A percentile compares a stretch with the other conserved stretches of the same genome.
These are phyloP conservation scores for Rosa rugosa DNA, from an alignment of 306 rosid genomes.

Conservation along the genomic window DNA sequence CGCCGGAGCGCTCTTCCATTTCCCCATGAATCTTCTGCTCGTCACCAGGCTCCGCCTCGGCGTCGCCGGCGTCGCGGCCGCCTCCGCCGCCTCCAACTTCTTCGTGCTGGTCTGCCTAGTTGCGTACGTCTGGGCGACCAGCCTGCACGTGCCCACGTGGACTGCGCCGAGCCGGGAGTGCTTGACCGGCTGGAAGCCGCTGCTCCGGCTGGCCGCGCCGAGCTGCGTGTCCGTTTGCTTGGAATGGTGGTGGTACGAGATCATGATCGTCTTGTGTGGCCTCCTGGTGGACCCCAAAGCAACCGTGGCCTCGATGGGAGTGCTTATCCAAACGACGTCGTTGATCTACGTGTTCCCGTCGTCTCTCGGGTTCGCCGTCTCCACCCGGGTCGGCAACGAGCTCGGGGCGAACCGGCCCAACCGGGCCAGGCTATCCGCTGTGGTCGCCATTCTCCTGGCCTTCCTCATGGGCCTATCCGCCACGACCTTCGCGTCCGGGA, in stretches of 20 bases:
- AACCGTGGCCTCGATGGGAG: constrained; percentile 88
- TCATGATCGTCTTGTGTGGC: constrained; percentile 85
- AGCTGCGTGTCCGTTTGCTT: constrained; percentile 90
- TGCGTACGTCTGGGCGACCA: constrained; percentile 34
- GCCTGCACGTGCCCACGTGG: constrained; percentile 63
- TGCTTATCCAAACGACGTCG: constrained; percentile 83
- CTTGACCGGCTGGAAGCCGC: constrained; percentile 61
- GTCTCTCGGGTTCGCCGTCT: constrained; percentile 70
- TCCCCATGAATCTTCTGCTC: constrained; percentile 48
- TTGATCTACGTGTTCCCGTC: constrained; percentile 88
- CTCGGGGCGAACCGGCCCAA: constrained; percentile 60
- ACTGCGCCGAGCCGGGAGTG: constrained; percentile 59
- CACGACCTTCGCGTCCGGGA: constrained; percentile 45
- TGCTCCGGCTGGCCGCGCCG: constrained; percentile 67
- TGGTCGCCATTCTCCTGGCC: constrained; percentile 51
- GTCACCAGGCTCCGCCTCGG: constrained; percentile 42
- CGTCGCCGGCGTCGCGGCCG: constrained; percentile 66
- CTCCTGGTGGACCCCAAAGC: constrained; percentile 68
- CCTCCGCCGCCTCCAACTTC: constrained; percentile 65
- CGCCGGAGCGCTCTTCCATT: constrained; percentile 56
- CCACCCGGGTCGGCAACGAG: constrained; percentile 84
- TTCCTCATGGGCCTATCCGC: constrained; percentile 62
- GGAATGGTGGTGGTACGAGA: constrained; percentile 99
- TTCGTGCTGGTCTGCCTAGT: constrained; percentile 42
- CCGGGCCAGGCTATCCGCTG: constrained; percentile 54